phyloP scores from a whole-genome alignment of 768 basidiomycete species.

The Russula sp. region DNA sequence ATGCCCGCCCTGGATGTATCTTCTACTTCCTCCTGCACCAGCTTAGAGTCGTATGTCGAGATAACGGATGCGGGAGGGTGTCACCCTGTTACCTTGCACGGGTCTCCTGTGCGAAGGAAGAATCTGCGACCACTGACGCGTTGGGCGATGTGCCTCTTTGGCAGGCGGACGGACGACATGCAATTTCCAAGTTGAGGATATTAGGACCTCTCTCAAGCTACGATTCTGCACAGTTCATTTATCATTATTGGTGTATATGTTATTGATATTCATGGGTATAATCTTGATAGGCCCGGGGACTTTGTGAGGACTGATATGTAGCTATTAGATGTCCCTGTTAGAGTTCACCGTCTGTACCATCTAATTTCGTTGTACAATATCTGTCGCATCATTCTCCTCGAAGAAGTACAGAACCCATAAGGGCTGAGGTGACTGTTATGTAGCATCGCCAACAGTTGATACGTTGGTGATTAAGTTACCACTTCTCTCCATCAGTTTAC shows the following conservation, averaged over 20 bases:
- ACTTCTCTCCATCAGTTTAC: too few relatives aligned
- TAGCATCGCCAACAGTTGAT: too few relatives aligned
- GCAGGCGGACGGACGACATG: neutral
- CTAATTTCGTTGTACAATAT: neutral
- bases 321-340: neutral
- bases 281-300: too few relatives aligned
- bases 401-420: too few relatives aligned
- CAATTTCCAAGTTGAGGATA: conserved; percentile 1
- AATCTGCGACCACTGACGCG: conserved; percentile 10
- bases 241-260: conserved; percentile 8
- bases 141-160: conserved; percentile 19
- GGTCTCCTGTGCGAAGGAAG: conserved; percentile 1
- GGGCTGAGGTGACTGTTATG: too few relatives aligned
- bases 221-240: neutral
- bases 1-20: neutral
- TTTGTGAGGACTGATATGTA: neutral
- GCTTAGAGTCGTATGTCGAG: conserved; percentile 5
- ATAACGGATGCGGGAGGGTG: neutral
- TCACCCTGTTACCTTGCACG: neutral
- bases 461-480: too few relatives aligned
- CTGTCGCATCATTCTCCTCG: neutral
- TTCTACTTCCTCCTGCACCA: conserved; percentile 11
- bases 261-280: neutral
- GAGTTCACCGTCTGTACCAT: neutral
- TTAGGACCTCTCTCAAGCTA: neutral